Evolutionary conservation across 2,329 filamentous ascomycete species (phyloP), one percentile per base, ranked within the genome.

Genomic region (Arthrinium puccinioides): DNA sequence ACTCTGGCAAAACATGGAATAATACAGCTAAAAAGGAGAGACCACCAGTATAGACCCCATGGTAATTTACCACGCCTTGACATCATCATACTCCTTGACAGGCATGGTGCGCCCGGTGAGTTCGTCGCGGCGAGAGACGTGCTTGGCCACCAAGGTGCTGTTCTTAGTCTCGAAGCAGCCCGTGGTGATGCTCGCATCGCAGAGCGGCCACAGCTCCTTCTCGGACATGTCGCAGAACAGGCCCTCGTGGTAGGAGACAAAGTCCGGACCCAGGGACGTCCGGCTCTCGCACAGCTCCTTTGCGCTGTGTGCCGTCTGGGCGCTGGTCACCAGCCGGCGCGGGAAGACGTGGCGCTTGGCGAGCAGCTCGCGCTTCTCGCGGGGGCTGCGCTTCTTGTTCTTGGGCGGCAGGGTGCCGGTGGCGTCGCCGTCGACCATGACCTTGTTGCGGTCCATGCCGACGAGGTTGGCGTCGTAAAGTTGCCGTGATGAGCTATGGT

Each of bases 171-270:
- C 44, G 34, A 52, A 50, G 38, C 48, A 53, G 44, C 39, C 33
- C 9, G 20, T 28, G 4, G 21, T 44, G 28, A 36, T 14, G 7
- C 24, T 27, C 4, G 27, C 26, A 13, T 40, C 39, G 38, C 56
- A 60, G 21, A 60, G 37, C 4, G 50, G 44, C 40, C 48, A 54
- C 15, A 51, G 29, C 29, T 48, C 39, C 33, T 53, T 51, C 7
- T 42, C 38, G 4, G 44, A 42, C 55, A 60, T 61, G 35, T 60
- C 53, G 41, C 56, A 61, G 40, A 55, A 60, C 6, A 54, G 13
- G 4, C 43, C 43, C 38, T 60, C 56, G 5, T 38, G 36, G 10
- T 46, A 36, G 7, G 55, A 58, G 18, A 57, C 54, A 19, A 58
- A 53, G 36, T 59, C 55, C 9, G 55, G 57, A 8, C 57, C 58